phyloP scores from a whole-genome alignment of 441 rosid species.

The Daphne laureola region DNA sequence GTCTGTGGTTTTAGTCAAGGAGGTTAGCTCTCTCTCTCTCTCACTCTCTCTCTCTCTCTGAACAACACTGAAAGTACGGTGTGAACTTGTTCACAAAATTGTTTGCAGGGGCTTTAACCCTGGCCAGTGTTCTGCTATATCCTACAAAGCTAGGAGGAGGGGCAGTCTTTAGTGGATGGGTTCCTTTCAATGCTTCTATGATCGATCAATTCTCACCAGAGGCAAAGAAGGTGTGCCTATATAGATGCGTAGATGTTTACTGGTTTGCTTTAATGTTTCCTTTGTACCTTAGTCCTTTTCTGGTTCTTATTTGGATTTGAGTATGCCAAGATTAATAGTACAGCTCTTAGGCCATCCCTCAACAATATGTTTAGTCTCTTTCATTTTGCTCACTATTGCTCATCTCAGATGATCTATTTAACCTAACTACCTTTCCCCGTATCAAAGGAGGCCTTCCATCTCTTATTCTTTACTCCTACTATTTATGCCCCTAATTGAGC shows the following conservation, averaged over 20 bases:
- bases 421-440: too few relatives aligned
- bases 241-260: neutral
- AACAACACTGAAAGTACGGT: too few relatives aligned
- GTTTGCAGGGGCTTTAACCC: constrained; percentile 68
- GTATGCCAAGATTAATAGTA: too few relatives aligned
- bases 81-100: constrained; percentile 2
- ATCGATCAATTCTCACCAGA: constrained; percentile 36
- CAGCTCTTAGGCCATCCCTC: too few relatives aligned
- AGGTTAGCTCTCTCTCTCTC: constrained; percentile 35
- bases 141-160: constrained; percentile 81
- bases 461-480: too few relatives aligned
- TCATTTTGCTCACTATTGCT: too few relatives aligned
- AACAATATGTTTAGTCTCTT: too few relatives aligned
- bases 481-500: too few relatives aligned
- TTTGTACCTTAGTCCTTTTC: neutral
- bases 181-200: constrained; percentile 64
- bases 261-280: constrained; percentile 3
- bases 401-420: too few relatives aligned
- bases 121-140: constrained; percentile 71
- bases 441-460: too few relatives aligned
- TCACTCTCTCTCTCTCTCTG: neutral
- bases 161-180: constrained; percentile 78
- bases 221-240: constrained; percentile 48
- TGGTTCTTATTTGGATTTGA: neutral
- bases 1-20: constrained; percentile 96